A percentile compares a stretch with the other conserved stretches of the same genome.
These are phyloP conservation scores for Dichotomocladium elegans DNA, from an alignment of 371 early-diverging fungal species.

Conservation along the genomic window DNA sequence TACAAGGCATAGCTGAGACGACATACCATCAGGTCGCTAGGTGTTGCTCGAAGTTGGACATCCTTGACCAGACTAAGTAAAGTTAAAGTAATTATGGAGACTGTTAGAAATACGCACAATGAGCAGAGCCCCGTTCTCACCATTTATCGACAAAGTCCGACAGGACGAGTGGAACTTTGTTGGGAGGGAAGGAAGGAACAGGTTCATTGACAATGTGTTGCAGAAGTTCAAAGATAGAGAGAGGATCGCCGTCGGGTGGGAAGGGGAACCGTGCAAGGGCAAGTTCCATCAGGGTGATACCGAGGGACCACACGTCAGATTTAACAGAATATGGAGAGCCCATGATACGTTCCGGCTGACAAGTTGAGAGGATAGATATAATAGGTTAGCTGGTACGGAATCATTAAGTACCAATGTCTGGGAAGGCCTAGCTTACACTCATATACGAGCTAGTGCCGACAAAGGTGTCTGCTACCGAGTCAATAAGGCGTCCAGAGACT, in stretches of 20 bases:
- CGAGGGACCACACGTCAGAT: constrained; percentile 95
- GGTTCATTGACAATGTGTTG: constrained; percentile 93
- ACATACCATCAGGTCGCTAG: constrained; percentile 63
- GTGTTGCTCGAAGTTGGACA: constrained; percentile 67
- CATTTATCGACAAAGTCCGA: constrained; percentile 76
- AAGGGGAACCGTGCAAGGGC: constrained; percentile 91
- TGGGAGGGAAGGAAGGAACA: constrained; percentile 75
- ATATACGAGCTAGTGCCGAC: constrained; percentile 91
- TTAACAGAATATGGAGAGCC: constrained; percentile 88
- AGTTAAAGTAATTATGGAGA: background rate
- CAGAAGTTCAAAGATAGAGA: constrained; percentile 88
- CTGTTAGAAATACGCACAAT: background rate
- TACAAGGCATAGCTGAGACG: constrained; percentile 10
- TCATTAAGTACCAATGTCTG: background rate
- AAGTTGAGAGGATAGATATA: no score
- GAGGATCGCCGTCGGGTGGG: constrained; percentile 67
- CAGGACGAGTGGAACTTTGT: constrained; percentile 69
- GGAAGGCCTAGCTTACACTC: constrained; percentile 84
- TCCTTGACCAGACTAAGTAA: constrained; percentile 72
- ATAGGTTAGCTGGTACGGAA: no score
- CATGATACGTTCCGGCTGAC: constrained; percentile 94
- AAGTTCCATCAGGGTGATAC: constrained; percentile 90
- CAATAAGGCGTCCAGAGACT: constrained; percentile 77
- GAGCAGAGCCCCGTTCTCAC: constrained; percentile 33
- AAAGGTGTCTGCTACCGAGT: constrained; percentile 86